Evolutionary conservation across 129 eudicot genomes (phyloP).

Genomic region (Arctium lappa): DNA sequence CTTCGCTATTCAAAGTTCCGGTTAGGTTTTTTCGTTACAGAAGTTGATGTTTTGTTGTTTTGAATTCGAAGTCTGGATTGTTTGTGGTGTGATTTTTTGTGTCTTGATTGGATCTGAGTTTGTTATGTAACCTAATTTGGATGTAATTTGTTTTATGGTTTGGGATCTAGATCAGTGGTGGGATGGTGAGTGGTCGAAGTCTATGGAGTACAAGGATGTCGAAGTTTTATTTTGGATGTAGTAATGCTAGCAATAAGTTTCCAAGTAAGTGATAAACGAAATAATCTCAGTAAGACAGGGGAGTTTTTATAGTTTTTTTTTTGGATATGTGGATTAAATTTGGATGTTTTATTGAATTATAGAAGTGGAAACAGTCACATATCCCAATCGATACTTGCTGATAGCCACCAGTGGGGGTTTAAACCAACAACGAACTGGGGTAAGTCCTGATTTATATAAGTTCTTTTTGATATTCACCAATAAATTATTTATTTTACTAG

Average conservation of each 20-base stretch:
- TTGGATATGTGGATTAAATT: slow-evolving; percentile 2
- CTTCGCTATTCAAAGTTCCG: slow-evolving; percentile 51
- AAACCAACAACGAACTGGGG: slow-evolving; percentile 98
- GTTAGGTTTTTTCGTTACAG: slow-evolving; percentile 41
- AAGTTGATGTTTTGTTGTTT: neutral
- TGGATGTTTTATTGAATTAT: slow-evolving; percentile 16
- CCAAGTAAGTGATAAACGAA: slow-evolving; percentile 50
- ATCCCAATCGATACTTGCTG: slow-evolving; percentile 65
- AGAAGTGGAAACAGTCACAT: slow-evolving; percentile 62
- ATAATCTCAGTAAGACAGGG: neutral
- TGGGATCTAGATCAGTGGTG: slow-evolving; percentile 64
- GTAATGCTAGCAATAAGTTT: slow-evolving; percentile 71
- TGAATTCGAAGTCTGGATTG: neutral
- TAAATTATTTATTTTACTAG: neutral
- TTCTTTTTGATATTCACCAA: neutral
- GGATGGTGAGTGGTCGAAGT: slow-evolving; percentile 40
- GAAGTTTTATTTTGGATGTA: slow-evolving; percentile 68
- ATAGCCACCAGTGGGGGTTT: slow-evolving; percentile 94
- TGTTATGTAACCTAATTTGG: slow-evolving; percentile 4
- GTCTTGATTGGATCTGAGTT: slow-evolving; percentile 48
- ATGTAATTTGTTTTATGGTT: slow-evolving; percentile 27
- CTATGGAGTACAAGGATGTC: slow-evolving; percentile 70
- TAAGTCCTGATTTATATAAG: slow-evolving; percentile 16
- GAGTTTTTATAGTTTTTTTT: neutral
- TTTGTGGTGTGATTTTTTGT: neutral